These are phyloP conservation scores for Vitis amurensis DNA, from an alignment of 164 flowering plant genomes.

Conservation along the genomic window DNA sequence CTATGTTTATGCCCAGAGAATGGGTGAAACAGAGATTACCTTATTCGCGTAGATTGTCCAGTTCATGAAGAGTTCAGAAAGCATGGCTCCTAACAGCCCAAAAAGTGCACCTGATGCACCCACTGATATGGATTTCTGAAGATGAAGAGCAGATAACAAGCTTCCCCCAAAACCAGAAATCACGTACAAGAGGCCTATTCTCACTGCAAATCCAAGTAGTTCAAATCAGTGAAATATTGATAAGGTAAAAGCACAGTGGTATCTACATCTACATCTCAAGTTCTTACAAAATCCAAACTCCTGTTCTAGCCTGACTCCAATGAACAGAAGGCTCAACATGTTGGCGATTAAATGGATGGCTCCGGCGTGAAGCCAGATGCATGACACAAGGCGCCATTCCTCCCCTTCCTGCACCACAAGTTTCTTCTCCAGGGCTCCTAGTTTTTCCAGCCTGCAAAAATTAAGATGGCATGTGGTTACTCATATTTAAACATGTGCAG, in stretches of 20 bases:
- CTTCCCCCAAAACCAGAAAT: constrained; percentile 78
- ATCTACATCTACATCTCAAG: background rate
- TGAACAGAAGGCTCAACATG: constrained; percentile 69
- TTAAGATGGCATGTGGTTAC: background rate
- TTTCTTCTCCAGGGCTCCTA: constrained; percentile 61
- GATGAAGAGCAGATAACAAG: constrained; percentile 41
- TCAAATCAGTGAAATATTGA: background rate
- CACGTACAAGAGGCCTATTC: constrained; percentile 52
- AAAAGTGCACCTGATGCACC: constrained; percentile 80
- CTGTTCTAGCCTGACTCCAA: constrained; percentile 74
- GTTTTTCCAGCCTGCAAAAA: constrained; percentile 43
- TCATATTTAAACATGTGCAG: too few relatives aligned
- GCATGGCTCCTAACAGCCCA: constrained; percentile 73
- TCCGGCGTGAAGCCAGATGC: constrained; percentile 85
- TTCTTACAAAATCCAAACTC: constrained; percentile 86
- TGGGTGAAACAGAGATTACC: constrained; percentile 27
- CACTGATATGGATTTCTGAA: constrained; percentile 38
- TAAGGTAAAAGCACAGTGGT: background rate
- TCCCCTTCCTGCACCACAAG: constrained; percentile 40
- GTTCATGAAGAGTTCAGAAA: constrained; percentile 68
- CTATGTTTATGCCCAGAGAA: background rate
- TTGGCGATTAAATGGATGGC: constrained; percentile 65
- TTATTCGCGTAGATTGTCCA: constrained; percentile 66
- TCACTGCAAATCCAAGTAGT: constrained; percentile 37
- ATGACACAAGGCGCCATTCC: constrained; percentile 63